Conservation (phyloP, 2,329 filamentous ascomycete species). For the Cryphonectria naterciae region DNA sequence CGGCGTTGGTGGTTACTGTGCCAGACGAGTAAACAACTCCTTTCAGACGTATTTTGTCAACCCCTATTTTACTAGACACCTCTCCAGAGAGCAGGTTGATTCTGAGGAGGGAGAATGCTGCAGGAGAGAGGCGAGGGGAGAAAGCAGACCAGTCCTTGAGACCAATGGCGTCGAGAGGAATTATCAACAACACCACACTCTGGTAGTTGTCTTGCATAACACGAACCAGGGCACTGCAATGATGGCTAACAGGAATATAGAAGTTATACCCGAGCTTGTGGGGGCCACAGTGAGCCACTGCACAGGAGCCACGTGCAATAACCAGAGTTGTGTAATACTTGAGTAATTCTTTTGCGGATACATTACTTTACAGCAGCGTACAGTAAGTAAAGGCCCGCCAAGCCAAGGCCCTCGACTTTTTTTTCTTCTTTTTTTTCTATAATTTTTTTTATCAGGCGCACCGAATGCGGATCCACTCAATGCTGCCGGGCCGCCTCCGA, state of each 20-base stretch:
- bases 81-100: background rate
- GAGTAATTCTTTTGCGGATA: background rate
- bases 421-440: no score
- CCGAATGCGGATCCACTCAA: background rate
- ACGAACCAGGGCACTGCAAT: background rate
- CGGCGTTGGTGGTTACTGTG: background rate
- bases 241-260: background rate
- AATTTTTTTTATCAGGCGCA: background rate
- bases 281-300: background rate
- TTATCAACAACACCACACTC: background rate
- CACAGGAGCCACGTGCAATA: background rate
- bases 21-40: no score
- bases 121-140: background rate
- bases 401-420: background rate
- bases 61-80: background rate
- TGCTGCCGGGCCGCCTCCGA: conserved; percentile 12
- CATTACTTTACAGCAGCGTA: background rate
- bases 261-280: background rate
- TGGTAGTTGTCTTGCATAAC: background rate
- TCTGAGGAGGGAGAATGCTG: background rate
- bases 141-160: background rate
- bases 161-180: background rate
- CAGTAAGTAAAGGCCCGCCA: background rate
- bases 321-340: background rate
- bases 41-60: no score